Base-by-base conservation (phyloP, 805 yeast species). In the Metschnikowia similis region DNA sequence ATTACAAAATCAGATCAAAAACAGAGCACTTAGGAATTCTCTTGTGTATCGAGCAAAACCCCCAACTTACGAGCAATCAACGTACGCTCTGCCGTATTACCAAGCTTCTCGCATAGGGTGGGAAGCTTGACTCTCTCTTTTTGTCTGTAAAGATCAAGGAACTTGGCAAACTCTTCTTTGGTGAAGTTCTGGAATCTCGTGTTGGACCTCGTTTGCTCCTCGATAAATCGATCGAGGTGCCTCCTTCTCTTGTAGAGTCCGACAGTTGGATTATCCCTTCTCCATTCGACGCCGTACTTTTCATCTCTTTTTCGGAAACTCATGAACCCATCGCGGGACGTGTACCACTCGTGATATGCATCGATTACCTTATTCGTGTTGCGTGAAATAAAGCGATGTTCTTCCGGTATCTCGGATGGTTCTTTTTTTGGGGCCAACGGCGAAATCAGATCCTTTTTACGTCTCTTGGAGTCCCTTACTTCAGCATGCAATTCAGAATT, bases 161-260 rank as follows among this genome's bases (percentile, higher is more conserved):
- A 28, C 10, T 26, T n/a, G 17, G 31, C 42, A 39, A 39, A 39
- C 13, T 13, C 32, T 27, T 39, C 31, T 26, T 9, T 28, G 16
- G 14, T n/a, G n/a, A 39, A 39, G 8, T 39, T 14, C 8, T 27
- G 27, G 31, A 39, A 39, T n/a, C n/a, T n/a, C 8, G n/a, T 3
- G 9, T 39, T 27, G 7, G 32, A 26, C 31, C 32, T 11, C 17
- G 17, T 39, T 14, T 39, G 31, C n/a, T 39, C 42, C 5, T 26
- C 31, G 27, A 39, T 39, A 13, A 39, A 39, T 21, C 28, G 27
- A 26, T 27, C 42, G 21, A 39, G 42, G 32, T 26, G 9, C 16
- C 39, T 36, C 26, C 39, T 17, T 36, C 39, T 39, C 31, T 39
- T 39, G 32, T 39, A 28, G n/a, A 39, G 42, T 39, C 42, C 42